Evolutionary conservation across 495 filamentous ascomycete species (phyloP), one percentile per base, ranked within the genome.

Genomic region (Penicillium goetzii): DNA sequence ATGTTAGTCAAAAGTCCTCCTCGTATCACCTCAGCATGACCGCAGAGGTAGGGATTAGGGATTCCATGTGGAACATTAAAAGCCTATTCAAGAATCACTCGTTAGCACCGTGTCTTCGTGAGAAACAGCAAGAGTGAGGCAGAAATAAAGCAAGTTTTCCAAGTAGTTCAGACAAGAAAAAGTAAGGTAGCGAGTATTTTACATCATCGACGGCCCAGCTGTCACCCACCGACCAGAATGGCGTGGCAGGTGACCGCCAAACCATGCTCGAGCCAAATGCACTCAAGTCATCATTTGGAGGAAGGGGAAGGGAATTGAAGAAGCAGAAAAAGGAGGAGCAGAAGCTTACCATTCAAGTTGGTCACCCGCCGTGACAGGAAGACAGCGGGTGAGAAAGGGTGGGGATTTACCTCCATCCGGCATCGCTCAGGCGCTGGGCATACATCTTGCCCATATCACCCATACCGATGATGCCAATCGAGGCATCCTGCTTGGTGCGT

Each of bases 391-490:
- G 67, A 50, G 34, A 43, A 55, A 63, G 57, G 59, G 61, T 60
- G 43, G 10, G 49, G 55, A 63, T 76, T 80, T 91, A 98, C 95
- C 90, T 97, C 95, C 95, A 99, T 61, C 96, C 95, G 64, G 94
- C 94, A 68, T 80, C 83, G 71, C 92, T 92, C 69, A 99, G 84
- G 68, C 88, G 84, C 70, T 90, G 83, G 68, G 96, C 90, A 79
- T 99, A 99, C 96, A 99, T 96, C 86, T 92, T 97, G 76, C 95
- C 95, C 95, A 99, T 99, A 69, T 97, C 93, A 25, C 95, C 95
- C 93, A 99, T 97, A 34, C 95, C 95, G 71, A 99, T 97, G 67
- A 99, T 92, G 70, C 95, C 95, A 63, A 98, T 86, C 38, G 82
- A 82, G 73, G 89, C 88, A 69, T 82, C 78, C 60, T 89, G 82